Evolutionary conservation across 345 rosid species (phyloP).

Genomic region (Excoecaria agallocha): DNA sequence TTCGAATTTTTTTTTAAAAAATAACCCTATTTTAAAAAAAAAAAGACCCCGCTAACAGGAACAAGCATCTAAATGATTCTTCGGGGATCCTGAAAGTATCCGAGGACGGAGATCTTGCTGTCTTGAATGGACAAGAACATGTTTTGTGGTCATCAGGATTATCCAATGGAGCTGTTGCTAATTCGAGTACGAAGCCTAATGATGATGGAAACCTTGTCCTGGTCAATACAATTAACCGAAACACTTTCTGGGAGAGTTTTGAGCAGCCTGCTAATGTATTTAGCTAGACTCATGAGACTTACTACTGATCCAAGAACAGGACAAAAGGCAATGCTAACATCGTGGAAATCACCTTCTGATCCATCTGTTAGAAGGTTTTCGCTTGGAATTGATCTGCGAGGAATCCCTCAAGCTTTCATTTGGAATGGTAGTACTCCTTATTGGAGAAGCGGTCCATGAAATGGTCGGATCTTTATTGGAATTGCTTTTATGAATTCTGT

Average conservation of each 20-base stretch:
- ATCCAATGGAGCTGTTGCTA: slow-evolving; percentile 7
- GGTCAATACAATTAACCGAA: slow-evolving; percentile 24
- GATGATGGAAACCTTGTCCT: slow-evolving; percentile 54
- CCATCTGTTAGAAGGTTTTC: slow-evolving; percentile 51
- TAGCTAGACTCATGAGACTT: slow-evolving; percentile 39
- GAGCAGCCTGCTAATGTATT: slow-evolving; percentile 33
- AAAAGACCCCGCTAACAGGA: no score
- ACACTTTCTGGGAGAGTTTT: slow-evolving; percentile 57
- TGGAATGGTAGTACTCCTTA: slow-evolving; percentile 39
- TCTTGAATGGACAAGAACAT: slow-evolving; percentile 33
- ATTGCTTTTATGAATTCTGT: slow-evolving; percentile 23
- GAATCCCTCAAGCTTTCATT: slow-evolving; percentile 34
- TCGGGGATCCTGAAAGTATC: slow-evolving; percentile 45
- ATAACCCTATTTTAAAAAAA: no score
- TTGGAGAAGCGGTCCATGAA: slow-evolving; percentile 69
- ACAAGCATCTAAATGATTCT: slow-evolving; percentile 14
- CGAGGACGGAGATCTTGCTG: slow-evolving; percentile 39
- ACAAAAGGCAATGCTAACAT: slow-evolving; percentile 28
- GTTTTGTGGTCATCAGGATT: slow-evolving; percentile 56
- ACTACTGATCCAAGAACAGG: slow-evolving; percentile 28
- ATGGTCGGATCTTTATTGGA: slow-evolving; percentile 42
- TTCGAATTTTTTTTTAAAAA: no score
- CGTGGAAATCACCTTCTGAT: slow-evolving; percentile 53
- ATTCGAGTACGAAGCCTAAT: slow-evolving; percentile 36
- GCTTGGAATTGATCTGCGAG: slow-evolving; percentile 24